Evolutionary conservation across 2,329 filamentous ascomycete genomes (phyloP).

Genomic region (Colletotrichum abscissum): DNA sequence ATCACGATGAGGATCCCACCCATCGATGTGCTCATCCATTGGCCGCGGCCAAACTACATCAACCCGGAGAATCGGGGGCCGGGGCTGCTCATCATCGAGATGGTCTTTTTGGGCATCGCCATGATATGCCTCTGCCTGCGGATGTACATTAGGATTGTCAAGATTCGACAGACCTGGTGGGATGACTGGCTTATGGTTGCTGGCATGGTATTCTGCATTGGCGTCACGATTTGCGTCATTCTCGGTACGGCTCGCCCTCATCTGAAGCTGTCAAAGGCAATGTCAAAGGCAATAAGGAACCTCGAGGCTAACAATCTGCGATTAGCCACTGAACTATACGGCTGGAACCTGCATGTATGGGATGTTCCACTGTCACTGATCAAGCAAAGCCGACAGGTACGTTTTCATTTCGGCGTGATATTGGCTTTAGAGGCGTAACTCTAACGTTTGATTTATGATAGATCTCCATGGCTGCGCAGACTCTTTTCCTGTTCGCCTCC

Average conservation of each 20-base stretch:
- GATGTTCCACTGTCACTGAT: conserved; percentile 44
- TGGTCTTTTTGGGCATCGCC: conserved; percentile 48
- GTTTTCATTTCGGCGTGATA: background rate
- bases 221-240: conserved; percentile 48
- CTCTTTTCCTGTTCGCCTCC: conserved; percentile 51
- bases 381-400: conserved; percentile 40
- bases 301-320: background rate
- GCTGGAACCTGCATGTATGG: conserved; percentile 53
- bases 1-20: conserved; percentile 10
- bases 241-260: conserved; percentile 32
- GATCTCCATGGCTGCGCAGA: conserved; percentile 54
- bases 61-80: conserved; percentile 51
- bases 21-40: background rate
- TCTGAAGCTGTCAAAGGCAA: no score
- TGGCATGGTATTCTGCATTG: conserved; percentile 46
- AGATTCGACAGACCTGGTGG: conserved; percentile 46
- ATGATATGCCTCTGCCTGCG: conserved; percentile 48
- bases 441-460: conserved; percentile 37
- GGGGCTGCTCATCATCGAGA: conserved; percentile 50
- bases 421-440: background rate
- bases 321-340: conserved; percentile 45
- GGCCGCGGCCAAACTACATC: conserved; percentile 45
- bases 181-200: conserved; percentile 56
- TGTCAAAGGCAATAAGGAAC: background rate
- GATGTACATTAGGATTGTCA: conserved; percentile 49